Evolutionary conservation across 1,284 basidiomycete species (phyloP).

Genomic region (Irpex rosettiformis): DNA sequence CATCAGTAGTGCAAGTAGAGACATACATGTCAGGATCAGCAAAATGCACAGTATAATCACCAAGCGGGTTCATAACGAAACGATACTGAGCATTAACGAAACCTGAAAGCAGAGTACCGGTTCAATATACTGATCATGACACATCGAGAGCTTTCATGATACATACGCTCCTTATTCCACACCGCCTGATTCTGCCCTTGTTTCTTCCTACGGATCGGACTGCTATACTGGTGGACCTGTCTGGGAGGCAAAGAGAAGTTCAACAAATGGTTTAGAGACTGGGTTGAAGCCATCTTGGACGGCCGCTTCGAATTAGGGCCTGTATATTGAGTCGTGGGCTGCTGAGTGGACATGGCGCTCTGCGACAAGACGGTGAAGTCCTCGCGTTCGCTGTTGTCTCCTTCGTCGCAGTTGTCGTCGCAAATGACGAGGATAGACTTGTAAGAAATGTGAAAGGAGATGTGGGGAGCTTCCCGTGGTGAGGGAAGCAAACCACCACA

Average conservation of each 20-base stretch:
- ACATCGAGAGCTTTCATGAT: not conserved
- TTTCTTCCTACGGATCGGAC: conserved; percentile 69
- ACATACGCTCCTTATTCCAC: conserved; percentile 87
- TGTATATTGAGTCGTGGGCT: conserved; percentile 16
- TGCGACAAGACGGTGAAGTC: conserved; percentile 26
- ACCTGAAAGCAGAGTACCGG: conserved; percentile 43
- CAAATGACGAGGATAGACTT: conserved; percentile 5
- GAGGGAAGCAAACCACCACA: conserved; percentile 23
- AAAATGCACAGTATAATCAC: conserved; percentile 93
- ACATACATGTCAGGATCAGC: conserved; percentile 91
- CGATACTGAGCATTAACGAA: conserved; percentile 94
- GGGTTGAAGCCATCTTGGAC: conserved; percentile 62
- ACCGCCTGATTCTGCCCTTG: conserved; percentile 57
- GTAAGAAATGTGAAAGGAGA: not conserved
- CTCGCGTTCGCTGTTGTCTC: conserved; percentile 19
- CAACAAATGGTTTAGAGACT: conserved; percentile 74
- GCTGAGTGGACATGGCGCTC: conserved; percentile 29
- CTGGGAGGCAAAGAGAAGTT: conserved; percentile 84
- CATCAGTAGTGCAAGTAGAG: not conserved
- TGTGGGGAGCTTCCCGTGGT: conserved; percentile 22
- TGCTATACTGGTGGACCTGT: conserved; percentile 53
- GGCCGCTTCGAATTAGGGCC: conserved; percentile 47
- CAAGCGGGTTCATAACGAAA: conserved; percentile 89
- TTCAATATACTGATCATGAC: conserved; percentile 3
- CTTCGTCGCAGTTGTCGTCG: conserved; percentile 6